A percentile compares a stretch with the other conserved stretches of the same genome.
Evolutionary conservation across 2,329 filamentous ascomycete genomes (phyloP).

Genomic region (Thelonectria blattea): DNA sequence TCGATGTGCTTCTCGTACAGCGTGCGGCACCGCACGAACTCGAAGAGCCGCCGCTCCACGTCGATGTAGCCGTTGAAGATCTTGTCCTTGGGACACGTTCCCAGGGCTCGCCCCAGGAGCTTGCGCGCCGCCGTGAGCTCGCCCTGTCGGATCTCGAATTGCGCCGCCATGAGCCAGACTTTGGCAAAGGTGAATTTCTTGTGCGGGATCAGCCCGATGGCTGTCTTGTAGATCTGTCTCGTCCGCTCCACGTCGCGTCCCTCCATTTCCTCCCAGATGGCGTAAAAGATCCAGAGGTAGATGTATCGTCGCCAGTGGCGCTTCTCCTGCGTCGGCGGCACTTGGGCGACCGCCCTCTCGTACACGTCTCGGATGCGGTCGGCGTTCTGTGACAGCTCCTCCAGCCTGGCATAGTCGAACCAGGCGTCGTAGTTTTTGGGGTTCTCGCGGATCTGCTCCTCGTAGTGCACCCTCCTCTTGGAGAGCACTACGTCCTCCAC

Average conservation of each 20-base stretch:
- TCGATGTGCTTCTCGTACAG: conserved; percentile 94
- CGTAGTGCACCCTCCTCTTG: conserved; percentile 90
- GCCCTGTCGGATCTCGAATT: conserved; percentile 90
- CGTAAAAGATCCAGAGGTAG: conserved; percentile 98
- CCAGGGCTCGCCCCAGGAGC: conserved; percentile 86
- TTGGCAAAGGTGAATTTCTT: conserved; percentile 98
- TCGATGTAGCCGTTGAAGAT: conserved; percentile 94
- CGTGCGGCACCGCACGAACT: conserved; percentile 88
- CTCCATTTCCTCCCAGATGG: conserved; percentile 90
- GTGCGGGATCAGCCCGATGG: conserved; percentile 86
- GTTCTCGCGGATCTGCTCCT: conserved; percentile 92
- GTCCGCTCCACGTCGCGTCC: conserved; percentile 79
- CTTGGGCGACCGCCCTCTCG: conserved; percentile 92
- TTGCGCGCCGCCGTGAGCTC: conserved; percentile 83
- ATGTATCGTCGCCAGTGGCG: conserved; percentile 97
- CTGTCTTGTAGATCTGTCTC: conserved; percentile 89
- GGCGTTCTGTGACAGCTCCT: conserved; percentile 82
- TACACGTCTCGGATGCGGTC: conserved; percentile 92
- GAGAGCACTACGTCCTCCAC: conserved; percentile 96
- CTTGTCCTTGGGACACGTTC: conserved; percentile 95
- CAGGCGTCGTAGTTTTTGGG: conserved; percentile 96
- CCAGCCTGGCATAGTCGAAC: conserved; percentile 93
- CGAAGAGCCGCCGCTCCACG: conserved; percentile 89
- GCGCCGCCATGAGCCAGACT: conserved; percentile 90
- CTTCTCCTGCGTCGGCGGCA: conserved; percentile 95